phyloP scores from a whole-genome alignment of 108 stramenopile genomes.

The Phaeodactylum tricornutum region DNA sequence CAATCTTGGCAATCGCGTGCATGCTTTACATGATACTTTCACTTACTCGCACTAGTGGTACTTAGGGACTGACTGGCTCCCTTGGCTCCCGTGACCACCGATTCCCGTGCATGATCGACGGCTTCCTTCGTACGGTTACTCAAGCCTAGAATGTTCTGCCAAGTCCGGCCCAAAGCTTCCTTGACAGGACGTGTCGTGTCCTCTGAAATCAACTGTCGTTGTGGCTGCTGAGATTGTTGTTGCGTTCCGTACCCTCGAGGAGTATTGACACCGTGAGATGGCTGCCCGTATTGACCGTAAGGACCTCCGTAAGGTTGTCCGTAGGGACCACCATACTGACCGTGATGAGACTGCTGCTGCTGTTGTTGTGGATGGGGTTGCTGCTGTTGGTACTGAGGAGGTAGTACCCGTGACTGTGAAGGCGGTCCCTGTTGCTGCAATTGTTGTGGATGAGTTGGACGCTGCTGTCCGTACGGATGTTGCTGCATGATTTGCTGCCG shows the following conservation, averaged over 20 bases:
- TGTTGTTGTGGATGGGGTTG: slow-evolving; percentile 13
- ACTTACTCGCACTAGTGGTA: slow-evolving; percentile 41
- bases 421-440: slow-evolving; percentile 7
- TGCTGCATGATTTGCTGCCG: too few relatives aligned
- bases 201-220: slow-evolving; percentile 8
- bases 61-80: slow-evolving; percentile 32
- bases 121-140: slow-evolving; percentile 33
- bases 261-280: slow-evolving; percentile 7
- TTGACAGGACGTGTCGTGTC: slow-evolving; percentile 13
- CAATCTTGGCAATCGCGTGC: background rate
- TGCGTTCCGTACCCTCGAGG: slow-evolving; percentile 4
- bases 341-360: slow-evolving; percentile 3
- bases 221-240: slow-evolving; percentile 10
- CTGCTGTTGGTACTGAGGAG: slow-evolving; percentile 3
- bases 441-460: background rate
- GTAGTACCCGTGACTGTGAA: slow-evolving; percentile 2
- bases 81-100: slow-evolving; percentile 31
- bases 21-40: background rate
- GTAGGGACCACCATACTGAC: slow-evolving; percentile 2
- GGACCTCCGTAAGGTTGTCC: background rate
- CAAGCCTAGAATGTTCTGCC: slow-evolving; percentile 47
- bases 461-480: too few relatives aligned
- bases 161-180: slow-evolving; percentile 34
- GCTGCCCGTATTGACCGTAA: slow-evolving; percentile 15
- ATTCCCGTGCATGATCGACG: slow-evolving; percentile 29